These are phyloP conservation scores for Solanum hybrid DNA, from an alignment of 305 asterid genomes.

Conservation along the genomic window DNA sequence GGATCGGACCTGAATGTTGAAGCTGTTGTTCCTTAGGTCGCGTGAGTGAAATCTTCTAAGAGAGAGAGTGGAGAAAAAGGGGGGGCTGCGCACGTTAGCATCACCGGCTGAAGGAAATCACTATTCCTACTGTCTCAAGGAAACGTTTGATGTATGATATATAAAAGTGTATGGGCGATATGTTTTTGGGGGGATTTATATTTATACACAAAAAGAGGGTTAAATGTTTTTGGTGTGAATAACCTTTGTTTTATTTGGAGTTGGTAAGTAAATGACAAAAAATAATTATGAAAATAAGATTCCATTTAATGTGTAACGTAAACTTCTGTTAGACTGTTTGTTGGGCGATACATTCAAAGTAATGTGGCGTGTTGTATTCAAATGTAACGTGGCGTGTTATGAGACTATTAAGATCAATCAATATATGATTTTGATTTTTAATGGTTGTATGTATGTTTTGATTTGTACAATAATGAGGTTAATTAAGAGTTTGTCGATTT, in stretches of 20 bases:
- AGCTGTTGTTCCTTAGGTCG: not conserved
- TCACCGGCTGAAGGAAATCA: not conserved
- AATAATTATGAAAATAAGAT: not conserved
- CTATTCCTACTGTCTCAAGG: not conserved
- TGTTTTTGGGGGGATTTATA: not conserved
- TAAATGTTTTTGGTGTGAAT: not conserved
- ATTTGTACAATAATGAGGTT: not conserved
- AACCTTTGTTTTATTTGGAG: not conserved
- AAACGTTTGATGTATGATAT: not conserved
- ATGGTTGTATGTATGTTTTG: too few species aligned
- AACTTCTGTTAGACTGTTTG: accelerated
- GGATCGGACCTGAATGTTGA: conserved; percentile 1
- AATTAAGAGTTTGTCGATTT: not conserved
- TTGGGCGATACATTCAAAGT: not conserved
- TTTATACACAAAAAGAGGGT: not conserved
- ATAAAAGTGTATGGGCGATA: not conserved
- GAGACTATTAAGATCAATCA: not conserved
- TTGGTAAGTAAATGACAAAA: not conserved
- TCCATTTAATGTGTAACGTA: not conserved
- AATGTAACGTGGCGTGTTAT: not conserved
- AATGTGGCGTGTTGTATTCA: too few species aligned
- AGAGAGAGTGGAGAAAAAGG: not conserved
- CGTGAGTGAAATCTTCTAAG: not conserved
- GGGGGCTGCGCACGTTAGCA: conserved; percentile 5
- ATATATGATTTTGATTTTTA: not conserved